These are phyloP conservation scores for Mycena venus DNA, from an alignment of 768 basidiomycete genomes.

Conservation along the genomic window DNA sequence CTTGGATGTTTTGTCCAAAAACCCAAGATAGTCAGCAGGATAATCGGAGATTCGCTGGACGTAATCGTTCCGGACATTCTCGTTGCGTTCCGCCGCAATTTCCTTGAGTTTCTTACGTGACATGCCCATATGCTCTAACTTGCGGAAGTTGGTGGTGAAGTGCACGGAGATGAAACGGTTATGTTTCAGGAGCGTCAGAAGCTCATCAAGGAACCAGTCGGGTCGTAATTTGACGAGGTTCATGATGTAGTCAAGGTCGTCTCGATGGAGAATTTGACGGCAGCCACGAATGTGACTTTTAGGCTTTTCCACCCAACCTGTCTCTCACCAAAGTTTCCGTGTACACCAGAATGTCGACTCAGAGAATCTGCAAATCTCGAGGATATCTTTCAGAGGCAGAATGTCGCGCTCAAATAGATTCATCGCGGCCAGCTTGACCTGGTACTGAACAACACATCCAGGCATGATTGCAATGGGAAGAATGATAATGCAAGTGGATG, in stretches of 20 bases:
- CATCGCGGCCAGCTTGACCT: constrained; percentile 16
- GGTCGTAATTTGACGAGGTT: constrained; percentile 35
- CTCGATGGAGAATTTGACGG: constrained; percentile 17
- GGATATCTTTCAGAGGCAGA: background rate
- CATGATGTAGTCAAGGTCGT: constrained; percentile 40
- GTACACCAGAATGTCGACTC: constrained; percentile 10
- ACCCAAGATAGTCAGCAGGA: too few relatives aligned
- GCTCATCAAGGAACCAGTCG: constrained; percentile 52
- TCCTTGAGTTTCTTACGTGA: constrained; percentile 46
- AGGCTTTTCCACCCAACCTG: background rate
- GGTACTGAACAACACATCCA: too few relatives aligned
- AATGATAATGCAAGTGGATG: too few relatives aligned
- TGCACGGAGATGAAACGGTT: constrained; percentile 50
- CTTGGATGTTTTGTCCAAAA: constrained; percentile 51
- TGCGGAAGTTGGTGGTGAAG: constrained; percentile 46
- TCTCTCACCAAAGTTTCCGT: constrained; percentile 6
- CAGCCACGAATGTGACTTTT: background rate
- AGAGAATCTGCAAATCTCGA: constrained; percentile 8
- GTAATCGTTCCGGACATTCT: constrained; percentile 40
- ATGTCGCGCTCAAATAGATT: constrained; percentile 12
- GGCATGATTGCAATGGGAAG: too few relatives aligned
- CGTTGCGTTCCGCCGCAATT: constrained; percentile 48
- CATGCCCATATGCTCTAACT: constrained; percentile 42
- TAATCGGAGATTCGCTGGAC: constrained; percentile 44
- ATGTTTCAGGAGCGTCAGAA: constrained; percentile 37